Conservation (phyloP, 2,329 filamentous ascomycete species). For the Zasmidium angulare region DNA sequence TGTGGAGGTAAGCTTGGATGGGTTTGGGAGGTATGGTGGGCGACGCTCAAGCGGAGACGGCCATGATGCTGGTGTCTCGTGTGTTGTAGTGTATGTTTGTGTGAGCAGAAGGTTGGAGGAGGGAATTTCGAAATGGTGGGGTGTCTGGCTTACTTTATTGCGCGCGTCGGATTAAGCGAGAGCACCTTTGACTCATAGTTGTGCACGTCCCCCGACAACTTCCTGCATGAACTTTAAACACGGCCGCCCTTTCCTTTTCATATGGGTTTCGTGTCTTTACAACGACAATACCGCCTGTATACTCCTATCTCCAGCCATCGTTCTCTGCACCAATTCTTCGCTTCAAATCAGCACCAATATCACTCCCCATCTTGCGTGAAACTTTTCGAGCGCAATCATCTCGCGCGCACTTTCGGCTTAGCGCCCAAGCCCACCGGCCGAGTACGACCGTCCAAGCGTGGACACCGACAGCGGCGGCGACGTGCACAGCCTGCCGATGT, state of each 20-base stretch:
- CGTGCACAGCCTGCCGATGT: not conserved
- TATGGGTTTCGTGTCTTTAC: not conserved
- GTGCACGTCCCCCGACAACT: too few relatives aligned
- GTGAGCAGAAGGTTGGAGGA: constrained; percentile 12
- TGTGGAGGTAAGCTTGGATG: constrained; percentile 24
- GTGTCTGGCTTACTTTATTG: not conserved
- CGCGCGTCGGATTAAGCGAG: not conserved
- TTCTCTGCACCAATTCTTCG: not conserved
- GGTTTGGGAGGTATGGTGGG: constrained; percentile 31
- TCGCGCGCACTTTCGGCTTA: not conserved
- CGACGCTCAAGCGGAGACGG: constrained; percentile 33
- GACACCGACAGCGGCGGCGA: too few relatives aligned
- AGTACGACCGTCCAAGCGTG: not conserved
- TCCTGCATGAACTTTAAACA: too few relatives aligned
- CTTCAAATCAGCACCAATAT: not conserved
- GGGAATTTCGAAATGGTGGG: constrained; percentile 11
- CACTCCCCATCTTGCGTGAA: not conserved
- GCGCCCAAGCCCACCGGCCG: not conserved
- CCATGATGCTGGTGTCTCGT: constrained; percentile 33
- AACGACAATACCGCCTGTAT: not conserved
- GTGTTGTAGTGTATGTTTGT: constrained; percentile 18
- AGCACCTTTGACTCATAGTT: not conserved
- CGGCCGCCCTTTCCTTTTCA: not conserved
- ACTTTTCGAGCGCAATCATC: not conserved
- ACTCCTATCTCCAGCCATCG: not conserved